Conservation (phyloP, 2,329 filamentous ascomycete genomes). For the Diaporthe sp. region DNA sequence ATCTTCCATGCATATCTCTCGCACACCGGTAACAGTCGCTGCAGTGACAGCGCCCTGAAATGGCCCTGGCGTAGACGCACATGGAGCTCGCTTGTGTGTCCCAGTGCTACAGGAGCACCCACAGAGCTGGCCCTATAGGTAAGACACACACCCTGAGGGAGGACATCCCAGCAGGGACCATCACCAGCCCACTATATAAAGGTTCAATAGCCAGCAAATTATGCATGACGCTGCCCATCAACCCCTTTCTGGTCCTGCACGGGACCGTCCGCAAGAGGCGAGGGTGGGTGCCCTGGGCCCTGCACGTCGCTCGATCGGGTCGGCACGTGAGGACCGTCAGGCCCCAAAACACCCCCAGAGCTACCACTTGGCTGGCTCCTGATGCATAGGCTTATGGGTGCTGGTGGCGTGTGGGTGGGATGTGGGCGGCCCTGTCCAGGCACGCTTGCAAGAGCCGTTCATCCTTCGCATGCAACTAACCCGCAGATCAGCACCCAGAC, state of each 20-base stretch:
- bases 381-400: background rate
- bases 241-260: conserved; percentile 24
- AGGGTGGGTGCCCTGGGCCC: conserved; percentile 8
- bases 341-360: background rate
- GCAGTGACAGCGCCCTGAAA: background rate
- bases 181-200: background rate
- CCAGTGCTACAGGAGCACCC: background rate
- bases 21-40: conserved; percentile 16
- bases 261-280: conserved; percentile 30
- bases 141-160: background rate
- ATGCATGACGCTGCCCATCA: conserved; percentile 19
- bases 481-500: conserved; percentile 4
- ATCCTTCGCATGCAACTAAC: conserved; percentile 19
- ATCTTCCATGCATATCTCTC: background rate
- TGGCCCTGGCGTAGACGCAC: background rate
- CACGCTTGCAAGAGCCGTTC: conserved; percentile 22
- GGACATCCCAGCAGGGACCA: background rate
- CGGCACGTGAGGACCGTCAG: conserved; percentile 22
- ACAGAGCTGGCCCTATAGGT: background rate
- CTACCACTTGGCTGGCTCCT: conserved; percentile 1
- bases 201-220: conserved; percentile 13
- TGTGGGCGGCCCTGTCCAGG: conserved; percentile 23
- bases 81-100: conserved; percentile 12
- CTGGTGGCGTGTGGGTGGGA: background rate
- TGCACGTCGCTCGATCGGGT: conserved; percentile 36